These are phyloP conservation scores for Candida cerambycidarum DNA, from an alignment of 805 yeast species.

Conservation along the genomic window DNA sequence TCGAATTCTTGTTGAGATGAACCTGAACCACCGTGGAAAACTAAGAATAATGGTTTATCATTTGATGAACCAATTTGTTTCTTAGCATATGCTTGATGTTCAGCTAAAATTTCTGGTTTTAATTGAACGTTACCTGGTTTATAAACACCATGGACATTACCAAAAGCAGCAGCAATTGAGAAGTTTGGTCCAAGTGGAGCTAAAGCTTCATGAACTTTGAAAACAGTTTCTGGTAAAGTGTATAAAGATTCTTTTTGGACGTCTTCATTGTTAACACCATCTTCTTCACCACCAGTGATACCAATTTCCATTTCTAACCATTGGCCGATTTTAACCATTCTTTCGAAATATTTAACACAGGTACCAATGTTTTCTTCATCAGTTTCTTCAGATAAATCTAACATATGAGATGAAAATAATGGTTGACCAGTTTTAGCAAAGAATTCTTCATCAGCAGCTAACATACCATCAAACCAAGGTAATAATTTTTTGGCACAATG, in stretches of 20 bases:
- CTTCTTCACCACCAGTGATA: slow-evolving; percentile 99
- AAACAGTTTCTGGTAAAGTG: slow-evolving; percentile 95
- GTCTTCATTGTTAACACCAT: slow-evolving; percentile 98
- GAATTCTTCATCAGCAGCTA: slow-evolving; percentile 93
- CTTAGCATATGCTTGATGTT: slow-evolving; percentile 89
- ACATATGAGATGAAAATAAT: slow-evolving; percentile 97
- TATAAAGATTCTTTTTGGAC: slow-evolving; percentile 84
- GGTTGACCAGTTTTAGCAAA: slow-evolving; percentile 87
- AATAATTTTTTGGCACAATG: slow-evolving; percentile 98
- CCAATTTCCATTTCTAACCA: slow-evolving; percentile 99
- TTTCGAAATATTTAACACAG: slow-evolving; percentile 91
- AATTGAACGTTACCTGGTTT: slow-evolving; percentile 97
- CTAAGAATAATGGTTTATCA: slow-evolving; percentile 84
- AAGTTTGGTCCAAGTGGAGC: slow-evolving; percentile 92
- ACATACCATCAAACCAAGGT: slow-evolving; percentile 99
- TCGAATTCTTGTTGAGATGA: slow-evolving; percentile 89
- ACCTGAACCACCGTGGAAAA: slow-evolving; percentile 99
- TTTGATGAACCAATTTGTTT: slow-evolving; percentile 54
- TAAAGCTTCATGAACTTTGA: slow-evolving; percentile 85
- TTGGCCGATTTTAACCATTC: slow-evolving; percentile 92
- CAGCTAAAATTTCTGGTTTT: slow-evolving; percentile 90
- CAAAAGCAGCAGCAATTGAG: slow-evolving; percentile 99
- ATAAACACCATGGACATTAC: slow-evolving; percentile 99
- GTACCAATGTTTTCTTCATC: slow-evolving; percentile 94
- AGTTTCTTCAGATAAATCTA: slow-evolving; percentile 94